Conservation (phyloP, 306 rosid species). For the Rosa rugosa region DNA sequence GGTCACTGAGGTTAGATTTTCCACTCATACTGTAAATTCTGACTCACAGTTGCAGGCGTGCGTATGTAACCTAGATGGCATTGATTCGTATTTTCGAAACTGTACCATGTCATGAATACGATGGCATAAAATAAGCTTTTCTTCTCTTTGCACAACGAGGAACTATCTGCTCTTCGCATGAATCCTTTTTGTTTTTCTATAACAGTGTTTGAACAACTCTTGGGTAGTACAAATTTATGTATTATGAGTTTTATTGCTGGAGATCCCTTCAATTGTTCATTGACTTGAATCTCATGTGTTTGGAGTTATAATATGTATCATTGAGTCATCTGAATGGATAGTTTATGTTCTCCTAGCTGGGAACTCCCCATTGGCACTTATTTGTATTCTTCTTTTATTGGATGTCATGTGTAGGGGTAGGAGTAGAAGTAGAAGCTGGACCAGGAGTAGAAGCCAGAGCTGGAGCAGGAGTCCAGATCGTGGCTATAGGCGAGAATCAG, state of each 20-base stretch:
- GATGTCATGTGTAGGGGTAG: conserved; percentile 32
- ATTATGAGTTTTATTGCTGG: neutral
- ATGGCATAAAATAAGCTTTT: neutral
- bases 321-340: neutral
- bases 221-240: neutral
- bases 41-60: neutral
- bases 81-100: neutral
- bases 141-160: neutral
- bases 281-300: neutral
- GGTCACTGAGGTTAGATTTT: conserved; percentile 59
- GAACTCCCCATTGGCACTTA: conserved; percentile 24
- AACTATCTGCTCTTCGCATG: neutral
- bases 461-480: conserved; percentile 58
- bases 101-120: neutral
- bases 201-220: neutral
- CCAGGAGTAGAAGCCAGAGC: conserved; percentile 42
- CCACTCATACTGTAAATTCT: neutral
- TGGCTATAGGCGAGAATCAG: conserved; percentile 66
- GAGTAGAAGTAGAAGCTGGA: conserved; percentile 33
- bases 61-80: neutral
- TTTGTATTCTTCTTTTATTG: conserved; percentile 27
- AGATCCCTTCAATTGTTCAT: conserved; percentile 1
- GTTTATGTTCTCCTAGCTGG: neutral
- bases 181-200: neutral
- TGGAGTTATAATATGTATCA: conserved; percentile 2